Base-by-base conservation (phyloP, 108 stramenopile genomes). In the Licmophora abbreviata region DNA sequence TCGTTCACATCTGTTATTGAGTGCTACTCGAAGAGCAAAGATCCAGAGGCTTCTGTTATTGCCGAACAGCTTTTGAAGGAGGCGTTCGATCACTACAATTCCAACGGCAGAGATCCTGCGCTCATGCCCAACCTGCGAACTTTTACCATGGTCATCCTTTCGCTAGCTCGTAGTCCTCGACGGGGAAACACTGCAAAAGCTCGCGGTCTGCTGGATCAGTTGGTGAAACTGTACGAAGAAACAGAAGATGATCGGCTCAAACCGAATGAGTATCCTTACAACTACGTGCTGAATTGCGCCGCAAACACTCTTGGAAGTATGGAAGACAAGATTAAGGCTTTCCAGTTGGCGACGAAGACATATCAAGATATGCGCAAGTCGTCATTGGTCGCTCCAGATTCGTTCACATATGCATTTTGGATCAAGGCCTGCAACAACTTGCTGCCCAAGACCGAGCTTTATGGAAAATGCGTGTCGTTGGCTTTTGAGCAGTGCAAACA, bases 391-490 rank as follows among this genome's bases (percentile, higher is more conserved):
- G 2, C 17, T 29, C 76, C 83, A 25, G 81, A 88, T 52, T 77
- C 76, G 43, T 88, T 74, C 41, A 89, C 88, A 0, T 89, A 81
- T 38, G 69, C 79, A 38, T 85, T 85, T 53, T 76, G 81, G 76
- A 46, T 89, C 29, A 85, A 85, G 51, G 74, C 79, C 21, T 89
- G 83, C 65, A 74, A 69, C 17, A 82, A 82, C 52, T 48, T 83
- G 30, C 55, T 89, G 8, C 71, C 71, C 2, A 47, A 46, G 4
- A 68, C 71, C 0, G 61, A 82, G 7, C 42, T 83, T 23, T 64
- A 63, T 26, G 62, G 23, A 0, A 76, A 79, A 51, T 70, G 70
- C 7, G 59, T 83, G 5, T 52, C 58, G 17, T 71, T 68, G 30
- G 60, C 77, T 8, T 81, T 90, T 66, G 60, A 66, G 40, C 76